Evolutionary conservation across 371 early-diverging fungal genomes (phyloP).

Genomic region (Phascolomyces articulosus): DNA sequence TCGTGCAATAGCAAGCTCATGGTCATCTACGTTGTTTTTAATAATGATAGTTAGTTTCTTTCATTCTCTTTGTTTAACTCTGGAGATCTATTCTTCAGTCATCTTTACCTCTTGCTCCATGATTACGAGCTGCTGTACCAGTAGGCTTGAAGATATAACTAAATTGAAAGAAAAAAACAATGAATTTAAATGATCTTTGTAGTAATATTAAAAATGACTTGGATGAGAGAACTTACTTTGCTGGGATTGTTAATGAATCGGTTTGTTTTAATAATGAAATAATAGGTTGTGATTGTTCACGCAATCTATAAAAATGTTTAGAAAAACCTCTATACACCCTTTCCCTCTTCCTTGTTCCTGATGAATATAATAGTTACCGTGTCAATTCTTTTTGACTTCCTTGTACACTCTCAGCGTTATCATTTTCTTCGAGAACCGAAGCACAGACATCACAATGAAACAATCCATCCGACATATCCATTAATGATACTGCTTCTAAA

Average conservation of each 20-base stretch:
- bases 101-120: slow-evolving; percentile 29
- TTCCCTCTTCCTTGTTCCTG: no score
- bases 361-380: slow-evolving; percentile 1
- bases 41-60: not conserved
- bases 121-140: slow-evolving; percentile 20
- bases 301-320: slow-evolving; percentile 44
- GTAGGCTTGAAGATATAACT: slow-evolving; percentile 50
- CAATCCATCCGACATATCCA: slow-evolving; percentile 48
- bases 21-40: slow-evolving; percentile 26
- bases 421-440: slow-evolving; percentile 65
- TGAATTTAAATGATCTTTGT: not conserved
- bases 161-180: slow-evolving; percentile 13
- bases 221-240: slow-evolving; percentile 36
- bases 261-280: slow-evolving; percentile 82
- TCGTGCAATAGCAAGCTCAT: slow-evolving; percentile 69
- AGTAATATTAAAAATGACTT: not conserved
- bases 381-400: slow-evolving; percentile 43
- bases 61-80: not conserved
- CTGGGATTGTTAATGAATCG: slow-evolving; percentile 74
- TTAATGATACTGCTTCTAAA: slow-evolving; percentile 58
- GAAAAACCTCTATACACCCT: slow-evolving; percentile 1
- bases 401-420: slow-evolving; percentile 65
- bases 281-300: slow-evolving; percentile 83
- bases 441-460: slow-evolving; percentile 69
- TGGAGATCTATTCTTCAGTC: no score